These are phyloP conservation scores for Cyberlindnera suaveolens DNA, from an alignment of 805 yeast species.

Conservation along the genomic window DNA sequence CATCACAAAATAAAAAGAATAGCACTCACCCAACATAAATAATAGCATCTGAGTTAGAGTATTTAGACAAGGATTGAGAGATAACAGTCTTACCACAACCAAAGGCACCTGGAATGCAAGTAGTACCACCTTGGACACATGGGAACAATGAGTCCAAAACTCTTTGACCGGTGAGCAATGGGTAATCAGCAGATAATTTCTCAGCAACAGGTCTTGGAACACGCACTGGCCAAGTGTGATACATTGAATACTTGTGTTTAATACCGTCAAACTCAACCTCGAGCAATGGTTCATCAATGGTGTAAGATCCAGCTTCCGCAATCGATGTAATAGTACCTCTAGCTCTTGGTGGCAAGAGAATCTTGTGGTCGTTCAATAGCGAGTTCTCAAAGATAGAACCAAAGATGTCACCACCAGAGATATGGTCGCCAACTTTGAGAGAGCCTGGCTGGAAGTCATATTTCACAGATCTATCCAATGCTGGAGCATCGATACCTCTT, in stretches of 20 bases:
- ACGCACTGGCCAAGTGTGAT: slow-evolving; percentile 99
- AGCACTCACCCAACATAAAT: slow-evolving; percentile 74
- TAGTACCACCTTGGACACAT: slow-evolving; percentile 99
- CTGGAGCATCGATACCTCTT: slow-evolving; percentile 96
- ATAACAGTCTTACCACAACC: slow-evolving; percentile 99
- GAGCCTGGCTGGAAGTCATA: slow-evolving; percentile 83
- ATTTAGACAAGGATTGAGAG: slow-evolving; percentile 94
- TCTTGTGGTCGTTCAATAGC: slow-evolving; percentile 85
- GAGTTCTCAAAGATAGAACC: slow-evolving; percentile 95
- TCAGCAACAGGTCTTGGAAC: slow-evolving; percentile 98
- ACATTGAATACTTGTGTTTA: slow-evolving; percentile 78
- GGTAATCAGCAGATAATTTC: slow-evolving; percentile 88
- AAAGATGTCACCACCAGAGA: slow-evolving; percentile 96
- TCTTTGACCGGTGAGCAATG: slow-evolving; percentile 97
- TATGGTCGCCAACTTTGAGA: slow-evolving; percentile 90
- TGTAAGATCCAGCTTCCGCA: slow-evolving; percentile 87
- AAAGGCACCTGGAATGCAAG: slow-evolving; percentile 99
- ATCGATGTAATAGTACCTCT: slow-evolving; percentile 92
- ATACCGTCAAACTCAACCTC: slow-evolving; percentile 95
- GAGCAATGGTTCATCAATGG: slow-evolving; percentile 80
- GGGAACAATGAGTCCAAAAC: slow-evolving; percentile 97
- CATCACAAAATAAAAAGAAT: too few relatives aligned
- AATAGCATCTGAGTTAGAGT: slow-evolving; percentile 94
- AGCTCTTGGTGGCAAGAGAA: slow-evolving; percentile 95
- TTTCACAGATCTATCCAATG: slow-evolving; percentile 73